These are phyloP conservation scores for Proliferodiscus dingleyae DNA, from an alignment of 2,329 filamentous ascomycete species.

Conservation along the genomic window DNA sequence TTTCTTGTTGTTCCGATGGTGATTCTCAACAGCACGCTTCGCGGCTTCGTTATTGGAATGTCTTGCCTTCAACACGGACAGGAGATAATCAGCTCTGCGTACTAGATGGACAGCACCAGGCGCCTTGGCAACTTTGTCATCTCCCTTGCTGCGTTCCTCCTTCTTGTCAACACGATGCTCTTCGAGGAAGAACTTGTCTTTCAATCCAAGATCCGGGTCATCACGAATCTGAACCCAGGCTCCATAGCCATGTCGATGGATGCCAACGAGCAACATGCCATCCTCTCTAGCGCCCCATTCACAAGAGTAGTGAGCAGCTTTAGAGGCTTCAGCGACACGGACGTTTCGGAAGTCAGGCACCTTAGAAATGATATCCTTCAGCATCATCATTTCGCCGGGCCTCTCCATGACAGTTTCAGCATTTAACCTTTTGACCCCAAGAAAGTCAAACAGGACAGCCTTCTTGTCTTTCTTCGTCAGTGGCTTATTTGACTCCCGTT, in stretches of 20 bases:
- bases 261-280: slow-evolving; percentile 93
- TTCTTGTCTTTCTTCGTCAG: slow-evolving; percentile 97
- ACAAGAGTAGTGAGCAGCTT: slow-evolving; percentile 85
- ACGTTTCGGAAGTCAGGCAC: slow-evolving; percentile 71
- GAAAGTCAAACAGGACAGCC: slow-evolving; percentile 91
- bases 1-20: slow-evolving; percentile 93
- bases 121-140: slow-evolving; percentile 71
- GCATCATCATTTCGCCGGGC: slow-evolving; percentile 79
- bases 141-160: slow-evolving; percentile 76
- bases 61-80: slow-evolving; percentile 87
- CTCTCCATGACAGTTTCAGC: slow-evolving; percentile 92
- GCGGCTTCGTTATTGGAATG: slow-evolving; percentile 72
- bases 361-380: slow-evolving; percentile 68
- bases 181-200: slow-evolving; percentile 91
- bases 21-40: slow-evolving; percentile 80
- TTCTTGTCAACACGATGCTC: slow-evolving; percentile 99
- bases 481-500: slow-evolving; percentile 69
- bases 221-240: slow-evolving; percentile 94
- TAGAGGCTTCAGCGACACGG: slow-evolving; percentile 84
- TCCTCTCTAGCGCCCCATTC: slow-evolving; percentile 91
- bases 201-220: slow-evolving; percentile 77
- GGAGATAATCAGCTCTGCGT: slow-evolving; percentile 86
- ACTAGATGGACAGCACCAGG: slow-evolving; percentile 97
- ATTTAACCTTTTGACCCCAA: slow-evolving; percentile 89
- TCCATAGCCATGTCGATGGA: slow-evolving; percentile 89